Evolutionary conservation across 164 flowering plant genomes (phyloP), one percentile per base, ranked within the genome.

Genomic region (Macadamia integrifolia): DNA sequence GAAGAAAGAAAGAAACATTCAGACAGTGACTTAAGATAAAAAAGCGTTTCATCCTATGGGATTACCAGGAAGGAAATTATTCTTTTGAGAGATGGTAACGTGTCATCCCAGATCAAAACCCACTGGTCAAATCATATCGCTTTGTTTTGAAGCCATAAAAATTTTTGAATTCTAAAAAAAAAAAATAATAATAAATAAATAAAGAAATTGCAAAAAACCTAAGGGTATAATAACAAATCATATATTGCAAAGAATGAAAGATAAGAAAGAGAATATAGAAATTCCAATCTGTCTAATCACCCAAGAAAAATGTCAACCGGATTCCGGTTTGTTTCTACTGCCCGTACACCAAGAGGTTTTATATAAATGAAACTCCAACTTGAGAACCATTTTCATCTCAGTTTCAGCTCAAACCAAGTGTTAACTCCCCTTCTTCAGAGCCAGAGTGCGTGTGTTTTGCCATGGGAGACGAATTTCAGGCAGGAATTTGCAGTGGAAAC

Each of bases 381-480:
- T 15, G 13, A 23, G 28, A 17, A 64, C 18, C 48, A 70, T 50
- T 64, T 64, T 64, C 64, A 23, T 11, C 64, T 57, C 40, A n/a
- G 58, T 42, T 63, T 14, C 48, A 57, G 17, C 53, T 31, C 18
- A 55, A 57, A 64, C 17, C 50, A 71, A 49, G 5, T 40, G 3
- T 35, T 35, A 35, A 35, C 40, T 5, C 40, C 5, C 5, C 40
- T 35, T 35, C 40, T 35, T 35, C 32, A 72, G 70, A 61, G 1
- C 13, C 10, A 43, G 12, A 55, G 61, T 23, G 64, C 17, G 56
- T 2, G 14, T 50, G 12, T 55, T 7, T 23, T 11, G 44, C 50
- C 61, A 90, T 90, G 97, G 97, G 82, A 46, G 70, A 76, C 9
- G 75, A 85, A 61, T 85, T 73, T 67, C 79, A 82, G 13, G 68